A percentile compares a stretch with the other conserved stretches of the same genome.
Evolutionary conservation across 2,329 filamentous ascomycete species (phyloP).

Genomic region (Nemania sp.): DNA sequence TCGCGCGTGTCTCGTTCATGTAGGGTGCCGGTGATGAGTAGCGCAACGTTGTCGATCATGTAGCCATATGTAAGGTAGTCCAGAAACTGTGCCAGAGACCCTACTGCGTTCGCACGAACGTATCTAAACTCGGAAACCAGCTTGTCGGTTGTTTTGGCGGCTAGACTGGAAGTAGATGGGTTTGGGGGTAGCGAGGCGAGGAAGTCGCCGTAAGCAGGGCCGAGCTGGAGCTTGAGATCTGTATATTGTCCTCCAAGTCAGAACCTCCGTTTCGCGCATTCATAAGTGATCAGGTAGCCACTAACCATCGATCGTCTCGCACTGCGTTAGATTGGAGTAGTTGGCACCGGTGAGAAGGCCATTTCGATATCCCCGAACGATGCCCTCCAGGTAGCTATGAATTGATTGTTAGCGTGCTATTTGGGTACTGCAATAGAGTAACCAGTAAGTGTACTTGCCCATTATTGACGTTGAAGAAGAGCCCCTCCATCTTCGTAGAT

Average conservation of each 20-base stretch:
- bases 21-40: conserved; percentile 96
- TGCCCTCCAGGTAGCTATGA: conserved; percentile 93
- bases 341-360: conserved; percentile 88
- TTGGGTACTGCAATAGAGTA: conserved; percentile 27
- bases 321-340: conserved; percentile 96
- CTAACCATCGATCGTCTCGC: conserved; percentile 95
- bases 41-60: conserved; percentile 99
- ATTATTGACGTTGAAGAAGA: conserved; percentile 94
- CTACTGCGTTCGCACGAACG: conserved; percentile 91
- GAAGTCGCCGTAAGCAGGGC: conserved; percentile 96
- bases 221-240: conserved; percentile 99
- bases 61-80: conserved; percentile 99
- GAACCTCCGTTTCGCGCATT: neutral
- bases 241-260: conserved; percentile 23
- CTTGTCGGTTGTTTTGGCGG: conserved; percentile 96
- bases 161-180: conserved; percentile 94
- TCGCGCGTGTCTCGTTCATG: conserved; percentile 98
- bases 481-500: conserved; percentile 79
- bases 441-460: conserved; percentile 71
- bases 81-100: conserved; percentile 93
- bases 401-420: conserved; percentile 24
- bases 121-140: conserved; percentile 98
- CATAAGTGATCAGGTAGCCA: conserved; percentile 16
- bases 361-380: conserved; percentile 97
- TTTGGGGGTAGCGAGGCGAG: conserved; percentile 93